Evolutionary conservation across 2,329 filamentous ascomycete genomes (phyloP), one percentile per base, ranked within the genome.

Genomic region (Zalaria sp.): DNA sequence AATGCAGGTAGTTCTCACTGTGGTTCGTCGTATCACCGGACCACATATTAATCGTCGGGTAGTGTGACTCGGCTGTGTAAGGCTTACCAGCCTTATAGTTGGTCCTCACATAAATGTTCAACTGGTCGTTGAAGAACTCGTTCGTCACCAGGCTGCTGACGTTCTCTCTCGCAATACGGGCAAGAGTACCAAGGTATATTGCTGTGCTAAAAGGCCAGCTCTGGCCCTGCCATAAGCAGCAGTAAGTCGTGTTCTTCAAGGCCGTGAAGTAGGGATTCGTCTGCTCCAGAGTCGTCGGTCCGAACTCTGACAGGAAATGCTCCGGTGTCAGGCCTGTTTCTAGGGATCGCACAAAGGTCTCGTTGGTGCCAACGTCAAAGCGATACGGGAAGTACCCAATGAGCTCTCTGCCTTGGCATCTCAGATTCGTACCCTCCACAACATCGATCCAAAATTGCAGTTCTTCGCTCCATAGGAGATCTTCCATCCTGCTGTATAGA

Each of bases 171-270:
- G 61, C 60, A 7, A 52, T 43, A 3, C 51, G 52, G 9, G 62
- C 64, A 8, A 68, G 54, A 1, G 64, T 63, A 10, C 59, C 60
- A 4, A 67, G 54, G 9, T 58, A 64, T 42, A 66, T 59, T 4
- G 58, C 49, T 1, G 64, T 68, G 2, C 60, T 59, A 46, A 59
- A 68, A 3, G 65, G 65, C 65, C 65, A 68, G n/a, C 60, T 64
- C 46, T 62, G 62, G 1, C 65, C 65, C 41, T 67, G 57, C 65
- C 65, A 68, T 40, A 56, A 58, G 46, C 64, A 67, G 42, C 63
- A 53, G 32, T 47, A 51, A 5, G 44, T 49, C 9, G 40, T 51
- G 27, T 58, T 59, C 35, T 55, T 60, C 5, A 48, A 49, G n/a
- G 51, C 52, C 44, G 56, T 57, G 47, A 60, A 67, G 51, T 61